Base-by-base conservation (phyloP, 345 rosid genomes). In the Leavenworthia alabamica region DNA sequence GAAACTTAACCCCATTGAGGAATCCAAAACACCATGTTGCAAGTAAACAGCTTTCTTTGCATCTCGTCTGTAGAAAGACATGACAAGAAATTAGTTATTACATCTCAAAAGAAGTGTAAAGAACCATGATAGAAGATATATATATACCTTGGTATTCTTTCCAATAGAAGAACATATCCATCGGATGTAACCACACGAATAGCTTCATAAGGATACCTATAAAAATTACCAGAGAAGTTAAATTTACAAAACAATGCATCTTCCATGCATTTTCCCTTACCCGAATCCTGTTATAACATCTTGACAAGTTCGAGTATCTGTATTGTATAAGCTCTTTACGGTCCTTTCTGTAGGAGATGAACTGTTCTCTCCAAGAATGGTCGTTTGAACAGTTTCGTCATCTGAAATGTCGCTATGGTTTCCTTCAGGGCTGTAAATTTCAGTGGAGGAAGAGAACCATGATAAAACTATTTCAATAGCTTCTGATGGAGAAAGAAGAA, bases 201-300 rank as follows among this genome's bases (percentile, higher is more conserved):
- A 49, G 97, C 94, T 83, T 89, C 97, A 64, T 86, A 89, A 7
- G 97, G 97, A 66, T 93, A 93, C 80, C 98, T 67, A 56, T 41
- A 28, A 64, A 48, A 46, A 59, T 57, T 62, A 43, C 35, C 10
- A 54, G 48, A 76, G 3, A 46, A 36, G 43, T 13, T 46, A 19
- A 19, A 56, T 28, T 40, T 10, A 55, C 22, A 5, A 28, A 23
- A 20, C 16, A 16, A 20, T 16, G 36, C 56, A 24, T 19, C 44
- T 35, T 54, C 16, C 11, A 41, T 2, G 7, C 5, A 23, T 14
- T 40, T 23, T 42, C 56, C 35, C 67, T 53, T 78, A 92, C 97
- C 99, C 97, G 14, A 85, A 89, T 76, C 87, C 99, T 22, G 96
- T 87, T 72, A 93, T 93, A 31, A 93, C 86, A 82, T 93, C 99